A percentile compares a stretch with the other conserved stretches of the same genome.
These are phyloP conservation scores for Chernovozyma aurita DNA, from an alignment of 1,139 yeast genomes.

Conservation along the genomic window DNA sequence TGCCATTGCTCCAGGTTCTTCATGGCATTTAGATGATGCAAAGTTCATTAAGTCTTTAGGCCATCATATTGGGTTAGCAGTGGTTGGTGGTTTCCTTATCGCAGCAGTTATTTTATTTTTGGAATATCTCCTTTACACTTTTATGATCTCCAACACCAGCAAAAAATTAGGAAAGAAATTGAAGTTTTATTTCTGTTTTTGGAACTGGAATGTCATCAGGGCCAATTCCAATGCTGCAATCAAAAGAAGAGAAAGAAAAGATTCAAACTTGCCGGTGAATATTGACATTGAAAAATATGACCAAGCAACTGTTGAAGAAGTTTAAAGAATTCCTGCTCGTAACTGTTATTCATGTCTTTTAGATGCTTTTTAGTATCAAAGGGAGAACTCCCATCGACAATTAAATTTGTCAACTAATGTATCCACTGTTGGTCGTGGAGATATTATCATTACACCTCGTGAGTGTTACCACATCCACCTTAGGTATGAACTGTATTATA, in stretches of 20 bases:
- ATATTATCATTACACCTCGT: no score
- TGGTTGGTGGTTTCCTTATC: conserved; percentile 59
- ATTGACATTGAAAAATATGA: conserved; percentile 30
- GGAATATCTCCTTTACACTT: conserved; percentile 60
- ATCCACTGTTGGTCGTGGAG: no score
- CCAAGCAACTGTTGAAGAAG: no score
- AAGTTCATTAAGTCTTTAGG: conserved; percentile 66
- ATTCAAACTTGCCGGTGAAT: conserved; percentile 45
- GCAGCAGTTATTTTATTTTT: conserved; percentile 53
- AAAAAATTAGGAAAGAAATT: conserved; percentile 20
- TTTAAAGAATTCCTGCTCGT: no score
- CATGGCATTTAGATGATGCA: conserved; percentile 90
- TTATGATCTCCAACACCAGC: conserved; percentile 31
- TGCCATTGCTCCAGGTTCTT: conserved; percentile 70
- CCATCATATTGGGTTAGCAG: conserved; percentile 65
- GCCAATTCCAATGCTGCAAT: conserved; percentile 10
- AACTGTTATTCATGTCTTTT: not conserved
- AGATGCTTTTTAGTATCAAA: not conserved
- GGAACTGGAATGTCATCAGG: conserved; percentile 8
- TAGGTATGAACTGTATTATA: no score
- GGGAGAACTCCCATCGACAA: not conserved
- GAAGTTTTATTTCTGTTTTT: conserved; percentile 7
- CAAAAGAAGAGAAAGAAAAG: conserved; percentile 49
- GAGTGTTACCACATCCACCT: no score
- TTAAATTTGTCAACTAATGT: not conserved